A percentile compares a stretch with the other conserved stretches of the same genome.
These are phyloP conservation scores for Penicillium waksmanii DNA, from an alignment of 495 filamentous ascomycete species.

Conservation along the genomic window DNA sequence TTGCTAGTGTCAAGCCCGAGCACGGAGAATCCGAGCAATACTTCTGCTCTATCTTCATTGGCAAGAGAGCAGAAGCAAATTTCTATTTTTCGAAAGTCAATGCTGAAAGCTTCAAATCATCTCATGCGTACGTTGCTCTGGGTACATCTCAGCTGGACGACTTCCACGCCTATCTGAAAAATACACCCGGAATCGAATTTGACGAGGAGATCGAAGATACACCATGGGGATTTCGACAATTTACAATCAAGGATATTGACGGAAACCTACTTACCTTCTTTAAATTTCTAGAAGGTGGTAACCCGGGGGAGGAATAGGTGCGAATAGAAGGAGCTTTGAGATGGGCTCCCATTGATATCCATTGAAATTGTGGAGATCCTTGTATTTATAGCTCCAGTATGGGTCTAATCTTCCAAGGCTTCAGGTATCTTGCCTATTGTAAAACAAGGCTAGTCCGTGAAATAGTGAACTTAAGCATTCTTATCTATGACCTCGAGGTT, in stretches of 20 bases:
- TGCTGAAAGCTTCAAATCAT: slow-evolving; percentile 10
- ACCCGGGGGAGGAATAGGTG: slow-evolving; percentile 13
- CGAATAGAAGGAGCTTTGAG: not conserved
- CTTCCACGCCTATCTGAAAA: slow-evolving; percentile 1
- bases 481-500: slow-evolving; percentile 11
- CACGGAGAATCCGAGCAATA: not conserved
- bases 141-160: slow-evolving; percentile 13
- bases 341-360: too few species aligned
- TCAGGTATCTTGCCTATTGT: too few species aligned
- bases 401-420: too few species aligned
- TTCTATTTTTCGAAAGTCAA: slow-evolving; percentile 12
- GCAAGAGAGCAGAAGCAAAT: slow-evolving; percentile 13
- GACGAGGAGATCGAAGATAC: slow-evolving; percentile 11
- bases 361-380: too few species aligned
- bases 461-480: slow-evolving; percentile 2
- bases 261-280: slow-evolving; percentile 16
- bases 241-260: slow-evolving; percentile 13
- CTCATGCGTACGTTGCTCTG: slow-evolving; percentile 12
- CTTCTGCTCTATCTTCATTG: slow-evolving; percentile 16
- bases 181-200: slow-evolving; percentile 1
- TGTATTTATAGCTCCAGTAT: too few species aligned
- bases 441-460: too few species aligned
- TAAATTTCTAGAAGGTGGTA: slow-evolving; percentile 17
- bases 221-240: slow-evolving; percentile 17
- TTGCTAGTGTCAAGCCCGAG: slow-evolving; percentile 13